phyloP scores from a whole-genome alignment of 2,329 filamentous ascomycete species.

The Arthroderma sp. region DNA sequence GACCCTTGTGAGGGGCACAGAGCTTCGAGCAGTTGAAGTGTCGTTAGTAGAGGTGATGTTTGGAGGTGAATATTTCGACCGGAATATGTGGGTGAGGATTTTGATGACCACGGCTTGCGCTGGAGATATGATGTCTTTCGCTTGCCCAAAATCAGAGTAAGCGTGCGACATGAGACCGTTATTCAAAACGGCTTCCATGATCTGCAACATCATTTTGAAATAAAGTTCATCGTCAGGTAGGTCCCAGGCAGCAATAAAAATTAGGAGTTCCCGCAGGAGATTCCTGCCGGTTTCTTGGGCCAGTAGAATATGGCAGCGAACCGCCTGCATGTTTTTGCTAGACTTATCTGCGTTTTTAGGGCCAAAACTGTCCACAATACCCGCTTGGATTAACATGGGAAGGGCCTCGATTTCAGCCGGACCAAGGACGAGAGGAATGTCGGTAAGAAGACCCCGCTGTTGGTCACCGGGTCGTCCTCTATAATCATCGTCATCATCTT shows the following conservation, averaged over 20 bases:
- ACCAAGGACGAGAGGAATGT: conserved; percentile 86
- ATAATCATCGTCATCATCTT: conserved; percentile 41
- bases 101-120: conserved; percentile 89
- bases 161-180: conserved; percentile 83
- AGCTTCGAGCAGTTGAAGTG: conserved; percentile 43
- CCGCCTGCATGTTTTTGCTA: conserved; percentile 70
- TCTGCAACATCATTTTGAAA: conserved; percentile 92
- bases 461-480: conserved; percentile 38
- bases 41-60: conserved; percentile 33
- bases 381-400: conserved; percentile 94
- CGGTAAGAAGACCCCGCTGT: conserved; percentile 68
- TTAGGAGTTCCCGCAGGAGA: conserved; percentile 74
- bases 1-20: conserved; percentile 42
- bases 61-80: conserved; percentile 43
- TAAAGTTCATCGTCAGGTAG: conserved; percentile 86
- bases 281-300: conserved; percentile 85
- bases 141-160: conserved; percentile 80
- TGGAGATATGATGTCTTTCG: conserved; percentile 91
- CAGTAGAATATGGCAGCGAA: conserved; percentile 76
- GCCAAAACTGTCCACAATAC: conserved; percentile 71
- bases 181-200: conserved; percentile 82
- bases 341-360: conserved; percentile 50
- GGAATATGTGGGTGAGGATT: conserved; percentile 79
- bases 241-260: conserved; percentile 96
- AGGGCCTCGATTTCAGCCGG: conserved; percentile 91